Evolutionary conservation across 345 rosid species (phyloP).

Genomic region (Toxicodendron radicans): DNA sequence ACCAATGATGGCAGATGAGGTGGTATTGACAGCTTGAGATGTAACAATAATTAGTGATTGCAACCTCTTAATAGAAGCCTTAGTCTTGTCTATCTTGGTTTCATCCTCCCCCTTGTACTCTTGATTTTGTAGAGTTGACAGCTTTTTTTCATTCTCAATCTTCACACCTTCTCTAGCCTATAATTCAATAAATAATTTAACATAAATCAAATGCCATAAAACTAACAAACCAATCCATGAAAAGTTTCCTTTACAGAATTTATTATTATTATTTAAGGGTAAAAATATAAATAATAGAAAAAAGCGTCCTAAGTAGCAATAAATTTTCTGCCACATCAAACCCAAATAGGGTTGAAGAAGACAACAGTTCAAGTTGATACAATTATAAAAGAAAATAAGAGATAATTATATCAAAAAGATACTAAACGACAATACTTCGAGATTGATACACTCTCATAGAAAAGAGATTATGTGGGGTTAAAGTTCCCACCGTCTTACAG

Average conservation of each 20-base stretch:
- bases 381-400: neutral
- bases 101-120: constrained; percentile 92
- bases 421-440: neutral
- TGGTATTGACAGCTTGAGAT: constrained; percentile 85
- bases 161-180: constrained; percentile 89
- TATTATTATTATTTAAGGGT: too few species aligned
- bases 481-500: neutral
- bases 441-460: neutral
- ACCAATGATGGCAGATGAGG: constrained; percentile 73
- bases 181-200: constrained; percentile 13
- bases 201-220: too few species aligned
- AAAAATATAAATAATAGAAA: too few species aligned
- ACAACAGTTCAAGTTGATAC: neutral
- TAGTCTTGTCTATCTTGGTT: constrained; percentile 82
- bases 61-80: constrained; percentile 65
- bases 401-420: neutral
- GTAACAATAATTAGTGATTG: constrained; percentile 80
- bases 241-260: too few species aligned
- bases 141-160: constrained; percentile 88
- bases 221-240: too few species aligned
- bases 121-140: constrained; percentile 79
- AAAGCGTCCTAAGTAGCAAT: neutral
- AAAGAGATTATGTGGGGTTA: neutral
- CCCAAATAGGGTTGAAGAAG: too few species aligned
- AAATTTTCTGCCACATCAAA: neutral